Base-by-base conservation (phyloP, 306 rosid species). In the Quercus glauca region DNA sequence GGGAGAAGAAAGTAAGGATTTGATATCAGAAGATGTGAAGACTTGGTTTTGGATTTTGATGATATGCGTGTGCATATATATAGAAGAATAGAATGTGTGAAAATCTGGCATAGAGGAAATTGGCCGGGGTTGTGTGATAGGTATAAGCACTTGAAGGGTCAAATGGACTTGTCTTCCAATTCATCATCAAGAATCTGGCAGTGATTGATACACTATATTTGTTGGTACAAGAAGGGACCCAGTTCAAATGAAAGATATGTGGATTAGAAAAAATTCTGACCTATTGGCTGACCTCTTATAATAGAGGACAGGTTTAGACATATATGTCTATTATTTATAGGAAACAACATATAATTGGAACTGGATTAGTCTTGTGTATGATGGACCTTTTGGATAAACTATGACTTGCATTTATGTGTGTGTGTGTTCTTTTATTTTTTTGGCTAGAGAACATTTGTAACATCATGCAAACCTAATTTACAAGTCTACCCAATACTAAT, bases 131-230 rank as follows among this genome's bases (percentile, higher is more conserved):
- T 55, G 74, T 70, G 14, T 71, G 76, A 55, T 75, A 53, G 55
- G 55, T 59, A 80, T 37, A 31, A 18, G 71, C 3, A 19, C 18
- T 3, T 20, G 55, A 58, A 19, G 61, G 61, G 73, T 84, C 82
- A 80, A 82, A 67, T 84, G 82, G 74, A 41, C 9, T 59, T 81
- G 82, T 74, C 85, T 26, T 64, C 70, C 23, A 64, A 29, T 19
- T 28, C 70, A 73, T 73, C 5, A 10, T 8, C 61, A 73, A 71
- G 59, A 51, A 45, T 12, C 51, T 53, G 76, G 41, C 2, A 25
- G 20, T 53, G 61, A 7, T 73, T 11, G 9, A 19, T n/a, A 19
- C 53, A 11, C 26, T 52, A 6, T 52, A 6, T 31, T 13, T 61
- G 19, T 23, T 14, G 41, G 23, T 17, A 29, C 10, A 31, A 13